Evolutionary conservation across 495 filamentous ascomycete species (phyloP).

Genomic region (Talaromyces trachyspermus): DNA sequence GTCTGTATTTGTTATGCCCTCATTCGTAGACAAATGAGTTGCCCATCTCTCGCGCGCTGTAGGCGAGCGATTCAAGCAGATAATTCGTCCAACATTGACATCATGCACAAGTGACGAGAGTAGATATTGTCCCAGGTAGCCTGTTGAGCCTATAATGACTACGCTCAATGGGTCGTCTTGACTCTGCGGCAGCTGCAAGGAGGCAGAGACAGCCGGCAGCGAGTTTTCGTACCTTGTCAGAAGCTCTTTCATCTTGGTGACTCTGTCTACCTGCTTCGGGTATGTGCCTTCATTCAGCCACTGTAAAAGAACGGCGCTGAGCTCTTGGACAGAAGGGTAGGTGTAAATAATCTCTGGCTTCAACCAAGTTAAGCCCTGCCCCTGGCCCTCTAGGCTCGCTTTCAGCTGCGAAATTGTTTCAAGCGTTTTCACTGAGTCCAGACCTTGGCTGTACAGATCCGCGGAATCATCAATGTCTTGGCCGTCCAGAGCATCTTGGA

Average conservation of each 20-base stretch:
- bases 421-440: not conserved
- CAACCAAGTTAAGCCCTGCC: not conserved
- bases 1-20: not conserved
- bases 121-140: conserved; percentile 51
- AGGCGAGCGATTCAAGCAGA: conserved; percentile 46
- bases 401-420: conserved; percentile 2
- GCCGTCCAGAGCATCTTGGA: not conserved
- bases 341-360: not conserved
- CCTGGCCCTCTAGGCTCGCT: not conserved
- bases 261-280: not conserved
- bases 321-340: not conserved
- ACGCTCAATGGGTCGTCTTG: conserved; percentile 10
- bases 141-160: conserved; percentile 52
- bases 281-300: not conserved
- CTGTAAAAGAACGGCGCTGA: not conserved
- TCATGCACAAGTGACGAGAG: conserved; percentile 34
- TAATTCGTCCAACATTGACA: conserved; percentile 34
- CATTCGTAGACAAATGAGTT: not conserved
- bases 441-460: not conserved
- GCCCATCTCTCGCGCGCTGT: conserved; percentile 13
- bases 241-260: not conserved
- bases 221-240: not conserved
- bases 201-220: not conserved
- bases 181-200: not conserved
- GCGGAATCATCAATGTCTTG: not conserved